Base-by-base conservation (phyloP, 2,329 filamentous ascomycete genomes). In the Claviceps fusiformis region DNA sequence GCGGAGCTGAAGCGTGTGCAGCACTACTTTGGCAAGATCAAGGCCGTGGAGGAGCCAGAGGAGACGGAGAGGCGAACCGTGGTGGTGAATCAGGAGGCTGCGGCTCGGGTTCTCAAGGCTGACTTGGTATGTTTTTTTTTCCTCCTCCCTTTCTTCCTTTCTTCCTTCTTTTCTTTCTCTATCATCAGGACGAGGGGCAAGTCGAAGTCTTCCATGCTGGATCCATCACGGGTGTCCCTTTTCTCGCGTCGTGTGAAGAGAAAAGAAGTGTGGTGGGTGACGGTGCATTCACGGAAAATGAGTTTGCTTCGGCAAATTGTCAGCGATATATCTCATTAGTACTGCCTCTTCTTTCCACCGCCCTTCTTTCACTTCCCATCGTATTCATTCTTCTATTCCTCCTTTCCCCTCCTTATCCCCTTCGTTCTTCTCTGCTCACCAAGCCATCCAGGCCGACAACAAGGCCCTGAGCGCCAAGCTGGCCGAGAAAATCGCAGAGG, bases 21-120 rank as follows among this genome's bases (percentile, higher is more conserved):
- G 69, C 86, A 90, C 66, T 97, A 97, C 70, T 95, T 95, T 71
- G 82, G 81, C 57, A 98, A 97, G 74, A 92, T 97, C 67, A 89
- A 93, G 65, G 75, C 76, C 15, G 79, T 82, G 3, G 90, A 96
- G 69, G 78, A 75, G 7, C 79, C 80, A 1, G 76, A 78, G 3
- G 69, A 73, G 54, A 75, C 81, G 63, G 69, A 73, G 53, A 75
- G 81, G 64, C 77, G 78, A 37, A 74, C 69, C 46, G 65, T 71
- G 57, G 78, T 73, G 1, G 72, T 88, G 59, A 81, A 96, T 65
- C 91, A 87, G 62, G 80, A 82, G 60, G 91, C 89, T 6, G 87
- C 89, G 15, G 82, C 80, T 53, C 80, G 92, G 52, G 87, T 98
- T 57, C 83, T 98, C 63, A 89, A 86, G 65, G 81, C 88, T 57